Evolutionary conservation across 1,139 yeast genomes (phyloP), one percentile per base, ranked within the genome.

Genomic region (Wickerhamiella pararugosa): DNA sequence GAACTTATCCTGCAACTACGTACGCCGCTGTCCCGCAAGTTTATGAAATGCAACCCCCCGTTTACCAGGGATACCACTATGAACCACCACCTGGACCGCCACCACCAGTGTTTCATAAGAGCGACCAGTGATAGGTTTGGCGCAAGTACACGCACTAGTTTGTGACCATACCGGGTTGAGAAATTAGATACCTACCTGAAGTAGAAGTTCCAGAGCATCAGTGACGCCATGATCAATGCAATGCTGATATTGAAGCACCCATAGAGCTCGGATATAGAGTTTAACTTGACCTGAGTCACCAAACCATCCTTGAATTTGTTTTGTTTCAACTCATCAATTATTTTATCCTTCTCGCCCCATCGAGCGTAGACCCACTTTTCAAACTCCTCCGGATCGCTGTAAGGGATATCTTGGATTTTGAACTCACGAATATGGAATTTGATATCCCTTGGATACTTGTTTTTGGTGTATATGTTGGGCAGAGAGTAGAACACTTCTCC

Each of bases 401-500:
- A 69, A 2, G 94, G 92, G 15, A 87, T 79, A 25, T 79, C 83
- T 3, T 62, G 53, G 27, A 84, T 56, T 9, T 65, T 64, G 52
- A 71, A 71, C 6, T 75, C 71, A 47, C 78, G 69, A 50, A 87
- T 65, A 57, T 79, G 73, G 50, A 81, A 72, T 52, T 72, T 73
- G 7, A 86, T 75, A 9, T 64, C 51, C 36, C 68, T 63, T 1
- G 97, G 97, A 15, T 84, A 81, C 44, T 70, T 63, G 1, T 95
- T 94, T 39, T 66, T 61, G 6, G 84, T 55, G 54, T 76, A 86
- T 44, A 79, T 73, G 34, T 71, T 66, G 45, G 70, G 68, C 43
- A 90, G 66, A 1, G 87, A 74, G 57, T 70, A 92, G 29, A 69
- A 67, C 50, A 79, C 79, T 56, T 87, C 96, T 1, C 95, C 96